phyloP scores from a whole-genome alignment of 2,329 filamentous ascomycete genomes.

The Bipolaris oryzae region DNA sequence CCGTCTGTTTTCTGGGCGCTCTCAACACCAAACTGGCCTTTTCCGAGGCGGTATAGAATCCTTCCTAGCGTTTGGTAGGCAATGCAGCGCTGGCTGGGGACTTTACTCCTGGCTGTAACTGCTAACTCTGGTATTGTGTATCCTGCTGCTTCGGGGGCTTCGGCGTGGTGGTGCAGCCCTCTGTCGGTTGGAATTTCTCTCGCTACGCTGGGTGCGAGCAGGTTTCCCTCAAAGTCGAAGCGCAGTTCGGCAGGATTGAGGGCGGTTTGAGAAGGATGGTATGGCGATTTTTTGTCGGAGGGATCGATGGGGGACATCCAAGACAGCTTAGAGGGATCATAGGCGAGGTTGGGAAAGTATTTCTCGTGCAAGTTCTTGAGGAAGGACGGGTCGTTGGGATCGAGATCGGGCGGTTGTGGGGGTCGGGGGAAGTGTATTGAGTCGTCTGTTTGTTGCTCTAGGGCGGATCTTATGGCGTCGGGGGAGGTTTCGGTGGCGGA shows the following conservation, averaged over 20 bases:
- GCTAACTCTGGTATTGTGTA: constrained; percentile 91
- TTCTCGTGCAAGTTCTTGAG: constrained; percentile 83
- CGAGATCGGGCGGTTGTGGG: constrained; percentile 70
- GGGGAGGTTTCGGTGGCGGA: neutral
- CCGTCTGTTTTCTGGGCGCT: constrained; percentile 50
- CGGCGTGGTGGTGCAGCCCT: constrained; percentile 91
- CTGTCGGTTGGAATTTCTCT: constrained; percentile 75
- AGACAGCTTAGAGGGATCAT: constrained; percentile 82
- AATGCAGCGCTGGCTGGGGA: constrained; percentile 86
- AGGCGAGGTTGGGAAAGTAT: constrained; percentile 88
- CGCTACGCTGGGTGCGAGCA: constrained; percentile 78
- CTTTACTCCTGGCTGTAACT: constrained; percentile 77
- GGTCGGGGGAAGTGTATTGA: constrained; percentile 66
- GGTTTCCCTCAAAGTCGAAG: constrained; percentile 82
- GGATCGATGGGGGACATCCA: constrained; percentile 81
- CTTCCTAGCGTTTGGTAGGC: constrained; percentile 90
- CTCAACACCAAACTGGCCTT: constrained; percentile 69
- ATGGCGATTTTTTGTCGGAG: constrained; percentile 70
- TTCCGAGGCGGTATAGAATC: constrained; percentile 81
- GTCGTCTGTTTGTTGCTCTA: constrained; percentile 61
- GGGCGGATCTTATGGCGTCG: neutral
- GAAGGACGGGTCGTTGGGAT: constrained; percentile 83
- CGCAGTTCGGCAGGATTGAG: constrained; percentile 79
- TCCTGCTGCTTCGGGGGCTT: constrained; percentile 89
- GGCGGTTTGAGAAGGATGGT: constrained; percentile 76